These are phyloP conservation scores for Aspergillus bertholletiae DNA, from an alignment of 495 filamentous ascomycete genomes.

Conservation along the genomic window DNA sequence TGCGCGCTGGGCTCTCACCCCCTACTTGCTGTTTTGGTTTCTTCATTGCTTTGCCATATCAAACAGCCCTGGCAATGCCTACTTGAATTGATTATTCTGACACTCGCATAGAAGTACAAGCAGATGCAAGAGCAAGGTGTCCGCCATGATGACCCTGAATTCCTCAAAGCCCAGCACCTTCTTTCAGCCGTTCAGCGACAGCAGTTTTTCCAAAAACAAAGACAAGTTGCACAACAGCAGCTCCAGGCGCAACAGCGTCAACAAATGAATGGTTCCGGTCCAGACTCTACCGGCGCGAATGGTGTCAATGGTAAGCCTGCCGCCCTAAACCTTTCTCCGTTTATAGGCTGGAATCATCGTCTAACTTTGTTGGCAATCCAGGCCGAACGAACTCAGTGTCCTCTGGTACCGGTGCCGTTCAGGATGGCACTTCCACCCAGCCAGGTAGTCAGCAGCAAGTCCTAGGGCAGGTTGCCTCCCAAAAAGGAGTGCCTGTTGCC, in stretches of 20 bases:
- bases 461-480: constrained; percentile 12
- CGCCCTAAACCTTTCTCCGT: neutral
- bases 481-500: constrained; percentile 34
- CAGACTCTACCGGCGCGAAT: constrained; percentile 35
- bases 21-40: constrained; percentile 11
- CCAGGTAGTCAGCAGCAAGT: constrained; percentile 30
- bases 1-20: neutral
- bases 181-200: constrained; percentile 65
- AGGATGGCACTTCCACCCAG: constrained; percentile 22
- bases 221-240: constrained; percentile 42
- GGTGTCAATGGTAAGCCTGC: constrained; percentile 46
- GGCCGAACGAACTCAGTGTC: constrained; percentile 44
- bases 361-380: constrained; percentile 13
- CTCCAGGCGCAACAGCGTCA: constrained; percentile 46
- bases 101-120: constrained; percentile 65
- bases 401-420: constrained; percentile 33
- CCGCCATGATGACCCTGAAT: constrained; percentile 73
- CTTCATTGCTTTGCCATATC: constrained; percentile 2
- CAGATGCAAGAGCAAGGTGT: constrained; percentile 77
- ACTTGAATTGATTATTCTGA: neutral
- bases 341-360: neutral
- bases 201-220: constrained; percentile 43
- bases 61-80: neutral
- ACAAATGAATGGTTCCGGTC: constrained; percentile 41
- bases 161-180: constrained; percentile 66